phyloP scores from a whole-genome alignment of 2,329 filamentous ascomycete genomes.

The Cordyceps sp. region DNA sequence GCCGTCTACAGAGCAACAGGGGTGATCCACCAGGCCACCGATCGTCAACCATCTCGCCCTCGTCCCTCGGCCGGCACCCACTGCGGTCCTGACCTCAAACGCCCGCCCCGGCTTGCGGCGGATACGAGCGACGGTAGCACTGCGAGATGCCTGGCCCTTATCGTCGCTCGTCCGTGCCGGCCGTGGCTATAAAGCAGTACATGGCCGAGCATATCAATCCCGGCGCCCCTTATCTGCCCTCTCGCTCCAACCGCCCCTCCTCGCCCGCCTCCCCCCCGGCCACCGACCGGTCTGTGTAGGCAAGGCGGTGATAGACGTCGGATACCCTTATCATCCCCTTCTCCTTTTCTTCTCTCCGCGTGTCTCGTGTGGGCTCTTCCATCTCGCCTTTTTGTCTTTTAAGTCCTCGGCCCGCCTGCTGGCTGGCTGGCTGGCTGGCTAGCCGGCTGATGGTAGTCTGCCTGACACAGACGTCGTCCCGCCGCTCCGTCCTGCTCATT shows the following conservation, averaged over 20 bases:
- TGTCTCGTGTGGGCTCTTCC: too few relatives aligned
- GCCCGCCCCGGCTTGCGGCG: slow-evolving; percentile 4
- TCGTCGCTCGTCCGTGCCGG: too few relatives aligned
- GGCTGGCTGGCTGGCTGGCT: neutral
- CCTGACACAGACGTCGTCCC: too few relatives aligned
- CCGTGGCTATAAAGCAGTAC: neutral
- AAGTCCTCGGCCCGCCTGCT: neutral
- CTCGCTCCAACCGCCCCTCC: neutral
- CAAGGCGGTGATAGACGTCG: neutral
- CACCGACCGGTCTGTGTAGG: neutral
- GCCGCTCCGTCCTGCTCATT: neutral
- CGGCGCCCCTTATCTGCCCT: neutral
- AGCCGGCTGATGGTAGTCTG: too few relatives aligned
- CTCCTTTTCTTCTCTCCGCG: neutral
- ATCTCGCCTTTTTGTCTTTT: neutral
- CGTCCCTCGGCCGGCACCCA: neutral
- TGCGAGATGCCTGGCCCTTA: neutral
- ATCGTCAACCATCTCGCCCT: neutral
- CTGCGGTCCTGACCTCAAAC: neutral
- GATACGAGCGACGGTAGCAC: slow-evolving; percentile 1
- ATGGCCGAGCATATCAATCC: too few relatives aligned
- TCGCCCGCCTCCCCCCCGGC: neutral
- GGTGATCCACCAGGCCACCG: too few relatives aligned
- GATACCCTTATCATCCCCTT: neutral
- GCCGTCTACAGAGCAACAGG: too few relatives aligned